Conservation (phyloP, 257 asterid genomes). For the Solanum verrucosum region DNA sequence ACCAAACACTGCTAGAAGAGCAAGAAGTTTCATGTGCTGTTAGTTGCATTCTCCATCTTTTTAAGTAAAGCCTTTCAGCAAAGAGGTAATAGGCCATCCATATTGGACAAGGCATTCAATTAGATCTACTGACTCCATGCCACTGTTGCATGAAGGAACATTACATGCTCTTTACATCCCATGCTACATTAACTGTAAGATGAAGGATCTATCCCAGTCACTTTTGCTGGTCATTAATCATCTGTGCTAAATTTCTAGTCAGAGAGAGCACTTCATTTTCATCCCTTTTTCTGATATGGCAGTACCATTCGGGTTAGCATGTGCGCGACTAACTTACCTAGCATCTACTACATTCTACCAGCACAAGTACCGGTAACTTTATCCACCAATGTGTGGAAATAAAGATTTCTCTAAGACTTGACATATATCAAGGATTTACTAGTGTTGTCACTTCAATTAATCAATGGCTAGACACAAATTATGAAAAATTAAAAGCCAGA, state of each 20-base stretch:
- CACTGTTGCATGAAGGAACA: background rate
- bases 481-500: conserved; percentile 22
- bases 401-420: background rate
- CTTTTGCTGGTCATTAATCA: background rate
- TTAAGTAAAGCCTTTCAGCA: background rate
- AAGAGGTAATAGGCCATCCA: background rate
- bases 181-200: background rate
- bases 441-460: background rate
- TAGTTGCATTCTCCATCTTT: background rate
- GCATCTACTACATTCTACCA: background rate
- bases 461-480: background rate
- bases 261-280: background rate
- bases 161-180: background rate
- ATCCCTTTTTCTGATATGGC: background rate
- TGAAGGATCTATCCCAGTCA: background rate
- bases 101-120: background rate
- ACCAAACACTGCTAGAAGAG: background rate
- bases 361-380: background rate
- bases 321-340: background rate
- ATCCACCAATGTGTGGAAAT: background rate
- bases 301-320: background rate
- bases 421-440: background rate
- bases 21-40: background rate
- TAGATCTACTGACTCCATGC: background rate
- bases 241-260: background rate